Conservation (phyloP, 2,329 filamentous ascomycete species). For the Whalleya microplaca region DNA sequence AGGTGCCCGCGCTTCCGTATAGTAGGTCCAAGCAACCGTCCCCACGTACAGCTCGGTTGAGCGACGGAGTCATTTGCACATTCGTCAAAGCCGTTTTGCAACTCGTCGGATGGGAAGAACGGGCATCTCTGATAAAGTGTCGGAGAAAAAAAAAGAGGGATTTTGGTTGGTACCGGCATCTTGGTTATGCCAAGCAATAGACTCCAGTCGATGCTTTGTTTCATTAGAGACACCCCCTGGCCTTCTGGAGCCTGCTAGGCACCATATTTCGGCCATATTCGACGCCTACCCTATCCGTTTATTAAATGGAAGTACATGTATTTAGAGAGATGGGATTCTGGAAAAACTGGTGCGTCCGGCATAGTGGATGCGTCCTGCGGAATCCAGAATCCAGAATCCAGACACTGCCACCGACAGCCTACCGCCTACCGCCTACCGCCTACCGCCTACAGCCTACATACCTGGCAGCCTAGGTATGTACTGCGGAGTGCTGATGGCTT, state of each 20-base stretch:
- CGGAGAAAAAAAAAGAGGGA: conserved; percentile 9
- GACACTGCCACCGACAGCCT: background rate
- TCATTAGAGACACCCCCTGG: conserved; percentile 11
- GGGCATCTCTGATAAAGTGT: background rate
- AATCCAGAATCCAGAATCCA: conserved; percentile 5
- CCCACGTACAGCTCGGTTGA: background rate
- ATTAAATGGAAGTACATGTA: conserved; percentile 4
- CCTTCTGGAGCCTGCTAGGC: background rate
- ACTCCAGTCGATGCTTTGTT: conserved; percentile 8
- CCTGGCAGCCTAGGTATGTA: background rate
- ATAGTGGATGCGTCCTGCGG: conserved; percentile 21
- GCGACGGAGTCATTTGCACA: no score
- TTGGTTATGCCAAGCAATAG: conserved; percentile 29
- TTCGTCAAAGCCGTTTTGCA: no score
- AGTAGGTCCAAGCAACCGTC: background rate
- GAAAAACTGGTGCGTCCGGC: conserved; percentile 24
- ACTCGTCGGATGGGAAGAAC: no score
- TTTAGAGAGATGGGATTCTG: conserved; percentile 11
- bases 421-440: background rate
- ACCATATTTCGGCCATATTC: background rate
- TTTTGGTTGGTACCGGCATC: conserved; percentile 27
- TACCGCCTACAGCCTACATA: background rate
- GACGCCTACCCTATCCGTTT: conserved; percentile 7
- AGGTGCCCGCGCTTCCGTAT: background rate
- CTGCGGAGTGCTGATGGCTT: conserved; percentile 6